Conservation (phyloP, 495 filamentous ascomycete species). For the Neurospora sp. region DNA sequence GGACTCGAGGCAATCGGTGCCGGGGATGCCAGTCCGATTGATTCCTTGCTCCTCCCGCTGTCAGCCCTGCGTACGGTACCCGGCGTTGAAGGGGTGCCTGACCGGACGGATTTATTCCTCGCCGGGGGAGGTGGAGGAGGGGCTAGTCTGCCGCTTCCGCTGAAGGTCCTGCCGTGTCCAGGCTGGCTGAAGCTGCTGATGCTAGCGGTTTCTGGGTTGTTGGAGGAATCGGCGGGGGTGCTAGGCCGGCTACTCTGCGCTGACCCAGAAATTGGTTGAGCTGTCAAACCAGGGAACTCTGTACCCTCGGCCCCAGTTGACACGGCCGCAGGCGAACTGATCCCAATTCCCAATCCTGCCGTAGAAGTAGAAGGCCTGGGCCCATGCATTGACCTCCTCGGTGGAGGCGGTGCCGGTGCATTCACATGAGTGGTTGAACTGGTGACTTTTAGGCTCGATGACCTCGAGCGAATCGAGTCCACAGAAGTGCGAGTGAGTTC, state of each 20-base stretch:
- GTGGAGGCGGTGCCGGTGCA: slow-evolving; percentile 35
- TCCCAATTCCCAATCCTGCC: not conserved
- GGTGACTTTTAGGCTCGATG: slow-evolving; percentile 28
- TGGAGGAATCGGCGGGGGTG: not conserved
- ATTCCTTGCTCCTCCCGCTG: slow-evolving; percentile 9
- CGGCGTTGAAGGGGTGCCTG: slow-evolving; percentile 25
- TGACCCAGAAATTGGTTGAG: not conserved
- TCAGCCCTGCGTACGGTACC: not conserved
- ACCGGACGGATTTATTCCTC: slow-evolving; percentile 28
- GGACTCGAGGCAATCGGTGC: not conserved
- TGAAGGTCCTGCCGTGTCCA: not conserved
- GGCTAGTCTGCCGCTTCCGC: slow-evolving; percentile 15
- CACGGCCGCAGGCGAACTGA: slow-evolving; percentile 6
- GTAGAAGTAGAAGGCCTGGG: slow-evolving; percentile 15
- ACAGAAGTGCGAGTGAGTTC: slow-evolving; percentile 29
- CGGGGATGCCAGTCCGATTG: slow-evolving; percentile 1
- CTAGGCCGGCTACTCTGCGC: not conserved
- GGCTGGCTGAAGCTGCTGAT: not conserved
- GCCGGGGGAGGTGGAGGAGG: slow-evolving; percentile 38
- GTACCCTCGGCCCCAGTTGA: slow-evolving; percentile 3
- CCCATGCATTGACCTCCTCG: slow-evolving; percentile 28
- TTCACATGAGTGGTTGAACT: slow-evolving; percentile 4
- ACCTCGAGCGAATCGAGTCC: slow-evolving; percentile 33
- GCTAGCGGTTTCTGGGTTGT: not conserved
- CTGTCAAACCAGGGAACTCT: not conserved